A percentile compares a stretch with the other conserved stretches of the same genome.
phyloP scores from a whole-genome alignment of 164 flowering plant species.

The Magnolia sinica region DNA sequence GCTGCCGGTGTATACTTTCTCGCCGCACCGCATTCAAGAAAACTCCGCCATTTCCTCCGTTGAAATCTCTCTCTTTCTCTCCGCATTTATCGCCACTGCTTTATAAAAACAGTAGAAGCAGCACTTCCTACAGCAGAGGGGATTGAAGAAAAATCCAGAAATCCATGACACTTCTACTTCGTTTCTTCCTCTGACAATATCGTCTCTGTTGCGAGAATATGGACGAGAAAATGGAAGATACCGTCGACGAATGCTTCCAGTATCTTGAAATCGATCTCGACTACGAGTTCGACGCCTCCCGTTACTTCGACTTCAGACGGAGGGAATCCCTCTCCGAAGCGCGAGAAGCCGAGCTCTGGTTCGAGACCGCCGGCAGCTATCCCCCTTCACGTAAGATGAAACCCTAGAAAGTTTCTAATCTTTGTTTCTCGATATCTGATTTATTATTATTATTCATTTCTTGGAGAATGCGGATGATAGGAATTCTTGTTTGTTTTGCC shows the following conservation, averaged over 20 bases:
- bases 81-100: background rate
- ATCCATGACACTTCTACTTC: constrained; percentile 1
- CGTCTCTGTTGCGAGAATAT: constrained; percentile 8
- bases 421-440: background rate
- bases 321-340: constrained; percentile 54
- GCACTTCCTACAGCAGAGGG: background rate
- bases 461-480: background rate
- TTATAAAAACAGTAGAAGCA: background rate
- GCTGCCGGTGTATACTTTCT: constrained; percentile 3
- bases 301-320: constrained; percentile 63
- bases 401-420: background rate
- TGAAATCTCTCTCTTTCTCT: background rate
- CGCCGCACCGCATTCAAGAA: constrained; percentile 23
- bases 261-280: constrained; percentile 60
- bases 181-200: background rate
- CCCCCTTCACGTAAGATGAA: constrained; percentile 62
- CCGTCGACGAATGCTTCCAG: constrained; percentile 24
- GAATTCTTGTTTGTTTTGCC: background rate
- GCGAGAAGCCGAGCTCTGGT: constrained; percentile 68
- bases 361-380: constrained; percentile 53
- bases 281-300: constrained; percentile 80
- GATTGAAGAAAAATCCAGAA: constrained; percentile 11
- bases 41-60: constrained; percentile 21
- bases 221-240: constrained; percentile 52
- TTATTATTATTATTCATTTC: background rate